phyloP scores from a whole-genome alignment of 2,329 filamentous ascomycete species.

The Fusarium metavorans region DNA sequence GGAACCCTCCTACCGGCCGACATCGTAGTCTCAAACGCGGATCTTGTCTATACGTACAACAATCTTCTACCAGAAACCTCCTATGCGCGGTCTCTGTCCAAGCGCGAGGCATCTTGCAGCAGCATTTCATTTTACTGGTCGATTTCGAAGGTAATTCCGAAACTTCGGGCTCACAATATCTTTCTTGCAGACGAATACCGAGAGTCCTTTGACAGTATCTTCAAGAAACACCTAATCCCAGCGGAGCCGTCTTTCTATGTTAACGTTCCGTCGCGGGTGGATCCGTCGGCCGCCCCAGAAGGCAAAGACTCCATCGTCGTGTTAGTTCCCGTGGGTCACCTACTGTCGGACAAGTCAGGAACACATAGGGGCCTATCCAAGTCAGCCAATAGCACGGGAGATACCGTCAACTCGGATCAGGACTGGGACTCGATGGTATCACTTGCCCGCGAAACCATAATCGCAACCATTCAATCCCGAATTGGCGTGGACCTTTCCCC shows the following conservation, averaged over 20 bases:
- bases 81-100: constrained; percentile 55
- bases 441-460: constrained; percentile 69
- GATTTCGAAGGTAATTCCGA: constrained; percentile 68
- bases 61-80: constrained; percentile 69
- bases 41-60: constrained; percentile 80
- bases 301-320: constrained; percentile 76
- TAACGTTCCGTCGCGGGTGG: constrained; percentile 79
- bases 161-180: constrained; percentile 79
- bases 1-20: constrained; percentile 73
- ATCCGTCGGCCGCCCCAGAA: constrained; percentile 73
- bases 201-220: constrained; percentile 81
- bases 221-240: constrained; percentile 76
- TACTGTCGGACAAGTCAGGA: constrained; percentile 48
- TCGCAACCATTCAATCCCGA: constrained; percentile 69
- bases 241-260: constrained; percentile 80
- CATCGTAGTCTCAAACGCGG: constrained; percentile 77
- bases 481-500: constrained; percentile 65
- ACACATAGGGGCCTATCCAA: constrained; percentile 28
- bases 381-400: not conserved
- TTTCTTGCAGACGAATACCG: constrained; percentile 80
- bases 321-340: constrained; percentile 78
- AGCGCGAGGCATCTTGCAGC: constrained; percentile 73
- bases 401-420: not conserved
- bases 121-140: constrained; percentile 85
- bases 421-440: constrained; percentile 70